Percentiles rank a stretch among this genome's conserved stretches.
Conservation (phyloP, 2,329 filamentous ascomycete genomes). For the Aspergillus awamori region DNA sequence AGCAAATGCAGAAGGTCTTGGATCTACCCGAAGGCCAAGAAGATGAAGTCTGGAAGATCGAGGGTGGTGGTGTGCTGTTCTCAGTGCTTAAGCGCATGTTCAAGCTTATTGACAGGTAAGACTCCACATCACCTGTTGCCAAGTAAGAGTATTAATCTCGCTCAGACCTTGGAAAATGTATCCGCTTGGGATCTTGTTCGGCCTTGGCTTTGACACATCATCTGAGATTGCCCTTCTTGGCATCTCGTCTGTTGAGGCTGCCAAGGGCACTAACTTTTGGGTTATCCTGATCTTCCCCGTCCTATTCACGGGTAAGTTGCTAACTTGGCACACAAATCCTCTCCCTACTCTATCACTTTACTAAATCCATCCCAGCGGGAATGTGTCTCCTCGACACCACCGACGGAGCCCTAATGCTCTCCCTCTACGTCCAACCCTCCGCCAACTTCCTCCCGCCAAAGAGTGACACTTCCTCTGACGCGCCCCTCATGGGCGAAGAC, state of each 20-base stretch:
- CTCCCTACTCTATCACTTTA: neutral
- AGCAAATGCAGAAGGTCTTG: constrained; percentile 67
- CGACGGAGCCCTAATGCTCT: constrained; percentile 94
- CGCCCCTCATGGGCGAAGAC: constrained; percentile 19
- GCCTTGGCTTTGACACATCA: constrained; percentile 91
- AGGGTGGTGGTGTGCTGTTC: constrained; percentile 76
- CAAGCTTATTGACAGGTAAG: constrained; percentile 62
- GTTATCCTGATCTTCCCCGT: constrained; percentile 89
- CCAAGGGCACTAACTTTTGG: constrained; percentile 87
- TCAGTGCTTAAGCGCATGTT: constrained; percentile 74
- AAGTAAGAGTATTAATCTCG: neutral
- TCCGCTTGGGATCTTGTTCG: constrained; percentile 83
- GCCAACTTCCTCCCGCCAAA: constrained; percentile 42
- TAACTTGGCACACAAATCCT: neutral
- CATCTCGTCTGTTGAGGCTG: constrained; percentile 83
- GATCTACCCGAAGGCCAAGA: constrained; percentile 48
- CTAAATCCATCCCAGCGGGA: constrained; percentile 59
- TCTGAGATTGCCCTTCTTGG: constrained; percentile 91
- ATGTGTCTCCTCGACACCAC: constrained; percentile 95
- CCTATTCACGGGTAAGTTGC: constrained; percentile 73
- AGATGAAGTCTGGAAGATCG: constrained; percentile 65
- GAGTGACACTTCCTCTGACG: constrained; percentile 22
- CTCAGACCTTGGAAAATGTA: constrained; percentile 85
- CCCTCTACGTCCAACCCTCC: constrained; percentile 71
- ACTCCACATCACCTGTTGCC: neutral